Base-by-base conservation (phyloP, 139 green algal species). In the Ostreobium quekettii region DNA sequence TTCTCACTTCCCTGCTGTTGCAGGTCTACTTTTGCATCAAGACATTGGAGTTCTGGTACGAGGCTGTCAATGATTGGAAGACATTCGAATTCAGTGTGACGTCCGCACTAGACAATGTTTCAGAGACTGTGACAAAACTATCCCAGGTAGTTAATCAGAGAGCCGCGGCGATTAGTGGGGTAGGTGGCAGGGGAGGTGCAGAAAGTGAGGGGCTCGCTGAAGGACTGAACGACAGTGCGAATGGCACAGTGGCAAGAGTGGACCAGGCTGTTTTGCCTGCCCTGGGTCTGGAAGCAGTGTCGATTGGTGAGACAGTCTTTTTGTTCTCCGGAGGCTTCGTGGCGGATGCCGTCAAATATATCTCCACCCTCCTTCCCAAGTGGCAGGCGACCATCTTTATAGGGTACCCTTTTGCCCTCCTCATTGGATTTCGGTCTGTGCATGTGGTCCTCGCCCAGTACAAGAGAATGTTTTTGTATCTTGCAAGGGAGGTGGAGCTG, bases 21-120 rank as follows among this genome's bases (percentile, higher is more conserved):
- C 32, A 57, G 61, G 53, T 56, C 8, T 68, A 68, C 61, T 57
- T 36, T 26, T 56, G 35, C 35, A 68, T 68, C 11, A 53, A 48
- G 35, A 38, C 61, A 7, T 36, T 68, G 8, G 61, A 68, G 7
- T 36, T 68, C 8, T 36, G 35, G 37, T 56, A 57, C 11, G 24
- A 5, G 4, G 49, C 53, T 53, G 36, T 49, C 36, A 36, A 35
- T 15, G 8, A 35, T 36, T 68, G 61, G 61, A 38, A n/a, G n/a
- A n/a, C n/a, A n/a, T n/a, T n/a, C n/a, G n/a, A n/a, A n/a, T n/a
- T n/a, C n/a, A n/a, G n/a, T n/a, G n/a, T n/a, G n/a, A n/a, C n/a
- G n/a, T n/a, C n/a, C n/a, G n/a, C n/a, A n/a, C n/a, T n/a, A n/a
- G n/a, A n/a, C n/a, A n/a, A 68, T 56, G 36, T 68, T 4, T 35